Evolutionary conservation across 2,329 filamentous ascomycete genomes (phyloP).

Genomic region (Arthrobotrys pseudoclavata): DNA sequence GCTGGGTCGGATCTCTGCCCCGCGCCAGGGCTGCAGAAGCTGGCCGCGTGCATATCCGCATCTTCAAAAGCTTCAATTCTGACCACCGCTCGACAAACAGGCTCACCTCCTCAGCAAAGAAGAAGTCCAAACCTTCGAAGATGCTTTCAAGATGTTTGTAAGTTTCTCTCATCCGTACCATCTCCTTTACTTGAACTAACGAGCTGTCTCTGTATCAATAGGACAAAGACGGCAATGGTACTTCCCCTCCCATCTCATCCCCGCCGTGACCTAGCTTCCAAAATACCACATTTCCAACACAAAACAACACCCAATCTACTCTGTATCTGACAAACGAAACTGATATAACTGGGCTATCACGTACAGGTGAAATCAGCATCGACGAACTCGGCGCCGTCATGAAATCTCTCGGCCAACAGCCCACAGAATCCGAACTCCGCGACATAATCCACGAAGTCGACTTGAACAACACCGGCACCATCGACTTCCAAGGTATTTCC

Average conservation of each 20-base stretch:
- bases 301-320: not conserved
- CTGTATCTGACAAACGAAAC: too few relatives aligned
- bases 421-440: constrained; percentile 74
- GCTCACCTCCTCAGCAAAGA: constrained; percentile 59
- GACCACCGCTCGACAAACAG: not conserved
- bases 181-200: not conserved
- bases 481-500: constrained; percentile 73
- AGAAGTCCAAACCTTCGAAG: constrained; percentile 63
- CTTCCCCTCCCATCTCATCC: constrained; percentile 8
- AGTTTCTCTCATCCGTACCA: constrained; percentile 33
- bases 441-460: constrained; percentile 79
- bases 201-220: constrained; percentile 39
- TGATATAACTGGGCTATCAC: not conserved
- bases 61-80: not conserved
- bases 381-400: constrained; percentile 76
- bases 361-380: constrained; percentile 74
- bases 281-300: constrained; percentile 17
- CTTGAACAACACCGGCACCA: constrained; percentile 75
- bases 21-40: not conserved
- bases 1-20: not conserved
- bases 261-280: constrained; percentile 22
- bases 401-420: constrained; percentile 75
- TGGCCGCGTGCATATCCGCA: constrained; percentile 1
- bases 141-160: constrained; percentile 65
- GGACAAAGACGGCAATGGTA: constrained; percentile 65